Base-by-base conservation (phyloP, 2,329 filamentous ascomycete species). In the Penicillium griseofulvum region DNA sequence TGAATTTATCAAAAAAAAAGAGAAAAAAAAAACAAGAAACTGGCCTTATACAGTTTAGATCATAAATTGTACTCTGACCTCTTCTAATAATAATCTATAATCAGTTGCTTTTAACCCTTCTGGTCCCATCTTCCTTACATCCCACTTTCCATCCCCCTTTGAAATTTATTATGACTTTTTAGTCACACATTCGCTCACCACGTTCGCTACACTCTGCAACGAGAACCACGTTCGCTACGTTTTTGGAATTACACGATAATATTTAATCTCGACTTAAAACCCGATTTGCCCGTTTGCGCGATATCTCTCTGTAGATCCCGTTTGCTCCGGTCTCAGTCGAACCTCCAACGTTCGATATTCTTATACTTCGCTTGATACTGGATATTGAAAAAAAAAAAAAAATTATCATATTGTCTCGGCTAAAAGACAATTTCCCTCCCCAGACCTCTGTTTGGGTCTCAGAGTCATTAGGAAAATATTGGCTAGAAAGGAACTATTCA, bases 191-290 rank as follows among this genome's bases (percentile, higher is more conserved):
- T 71, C 69, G 67, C 68, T 70, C 68, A 65, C 60, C 64, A 69
- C 71, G 66, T 66, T 73, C 70, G 70, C 70, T 64, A 71, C 68
- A 66, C 67, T 72, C 69, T 69, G 64, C 65, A 65, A 68, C 67
- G 65, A 68, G 65, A 69, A 69, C 63, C 64, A 74, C 72, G 65
- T 68, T 74, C 72, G 72, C 72, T 74, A 74, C 70, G 65, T 64
- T 65, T 64, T 16, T 12, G 43, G 43, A 34, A 45, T 45, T 45
- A 33, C n/a, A 33, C 42, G 58, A 46, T 66, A 66, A 66, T 65
- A 61, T 54, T 59, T 65, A 65, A 66, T 65, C 10, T 9, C 17
- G 11, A 10, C 33, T 37, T 48, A n/a, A 55, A 50, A n/a, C n/a
- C 44, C 50, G 22, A 29, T 39, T 45, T 10, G 36, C 33, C 52